Percentiles rank a stretch among this genome's conserved stretches.
Conservation (phyloP, 306 rosid genomes). For the Potentilla sterilis region DNA sequence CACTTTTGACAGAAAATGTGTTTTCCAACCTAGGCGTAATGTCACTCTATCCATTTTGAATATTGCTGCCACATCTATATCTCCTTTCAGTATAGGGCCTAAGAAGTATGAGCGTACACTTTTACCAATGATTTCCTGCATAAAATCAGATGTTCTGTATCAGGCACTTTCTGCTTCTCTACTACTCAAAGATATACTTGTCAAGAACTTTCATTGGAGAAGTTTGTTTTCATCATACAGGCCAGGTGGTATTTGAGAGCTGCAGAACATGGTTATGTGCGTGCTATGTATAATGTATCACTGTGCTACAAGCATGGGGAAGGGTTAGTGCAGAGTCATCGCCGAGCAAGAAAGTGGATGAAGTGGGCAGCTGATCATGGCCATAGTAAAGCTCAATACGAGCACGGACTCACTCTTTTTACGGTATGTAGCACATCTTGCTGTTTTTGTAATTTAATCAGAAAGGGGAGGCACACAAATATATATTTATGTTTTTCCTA, state of each 20-base stretch:
- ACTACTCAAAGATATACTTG: background rate
- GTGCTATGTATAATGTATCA: constrained; percentile 85
- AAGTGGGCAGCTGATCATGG: constrained; percentile 87
- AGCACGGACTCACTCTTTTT: constrained; percentile 77
- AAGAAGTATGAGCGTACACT: background rate
- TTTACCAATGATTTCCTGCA: background rate
- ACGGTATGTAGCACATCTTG: constrained; percentile 47
- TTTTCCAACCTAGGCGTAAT: background rate
- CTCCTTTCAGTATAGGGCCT: background rate
- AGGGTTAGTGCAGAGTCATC: constrained; percentile 58
- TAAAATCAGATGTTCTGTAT: background rate
- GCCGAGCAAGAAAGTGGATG: constrained; percentile 80
- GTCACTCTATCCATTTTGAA: background rate
- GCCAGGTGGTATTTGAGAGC: constrained; percentile 86
- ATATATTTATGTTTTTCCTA: background rate
- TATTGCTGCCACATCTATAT: background rate
- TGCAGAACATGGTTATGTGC: constrained; percentile 79
- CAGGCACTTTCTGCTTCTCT: background rate
- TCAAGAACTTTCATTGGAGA: constrained; percentile 6
- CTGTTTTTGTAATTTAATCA: background rate
- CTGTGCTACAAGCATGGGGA: constrained; percentile 76
- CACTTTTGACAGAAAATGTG: background rate
- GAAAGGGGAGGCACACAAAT: background rate
- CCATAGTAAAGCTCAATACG: constrained; percentile 82
- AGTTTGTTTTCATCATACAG: constrained; percentile 38